Conservation (phyloP, 2,329 filamentous ascomycete genomes). For the Ceratocystis smalleyi region DNA sequence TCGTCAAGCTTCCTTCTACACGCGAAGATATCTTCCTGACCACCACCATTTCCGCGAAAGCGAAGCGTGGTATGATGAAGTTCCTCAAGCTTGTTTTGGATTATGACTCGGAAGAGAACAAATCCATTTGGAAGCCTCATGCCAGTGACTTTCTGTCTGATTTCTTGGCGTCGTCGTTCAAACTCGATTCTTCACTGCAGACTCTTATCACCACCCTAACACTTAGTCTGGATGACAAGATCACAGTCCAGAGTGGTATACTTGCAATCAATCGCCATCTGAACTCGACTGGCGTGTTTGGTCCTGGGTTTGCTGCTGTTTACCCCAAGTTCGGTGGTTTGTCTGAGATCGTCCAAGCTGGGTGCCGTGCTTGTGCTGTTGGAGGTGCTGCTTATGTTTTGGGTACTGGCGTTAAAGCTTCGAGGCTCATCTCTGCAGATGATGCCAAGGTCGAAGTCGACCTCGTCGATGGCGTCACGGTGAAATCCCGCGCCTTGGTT, state of each 20-base stretch:
- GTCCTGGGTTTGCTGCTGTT: constrained; percentile 75
- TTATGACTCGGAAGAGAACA: constrained; percentile 43
- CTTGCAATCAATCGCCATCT: constrained; percentile 63
- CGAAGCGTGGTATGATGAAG: constrained; percentile 82
- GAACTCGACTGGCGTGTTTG: constrained; percentile 73
- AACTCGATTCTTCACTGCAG: constrained; percentile 52
- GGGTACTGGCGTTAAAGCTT: constrained; percentile 45
- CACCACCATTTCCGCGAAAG: constrained; percentile 55
- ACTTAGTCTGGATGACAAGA: constrained; percentile 49
- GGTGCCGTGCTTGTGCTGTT: constrained; percentile 77
- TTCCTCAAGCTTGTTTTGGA: constrained; percentile 77
- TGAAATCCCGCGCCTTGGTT: constrained; percentile 41
- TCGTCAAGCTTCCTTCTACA: constrained; percentile 68
- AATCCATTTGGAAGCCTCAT: constrained; percentile 42
- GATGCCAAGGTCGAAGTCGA: constrained; percentile 18
- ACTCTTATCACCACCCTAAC: constrained; percentile 52
- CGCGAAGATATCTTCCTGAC: constrained; percentile 84
- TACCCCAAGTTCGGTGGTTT: constrained; percentile 86
- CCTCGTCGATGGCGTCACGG: constrained; percentile 25
- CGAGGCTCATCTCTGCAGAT: constrained; percentile 16
- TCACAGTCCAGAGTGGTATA: constrained; percentile 51
- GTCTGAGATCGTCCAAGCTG: constrained; percentile 80
- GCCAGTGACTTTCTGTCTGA: constrained; percentile 38
- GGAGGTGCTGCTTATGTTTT: constrained; percentile 85
- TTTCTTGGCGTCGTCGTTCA: constrained; percentile 48